phyloP scores from a whole-genome alignment of 257 asterid species.

The Osmanthus fragrans region DNA sequence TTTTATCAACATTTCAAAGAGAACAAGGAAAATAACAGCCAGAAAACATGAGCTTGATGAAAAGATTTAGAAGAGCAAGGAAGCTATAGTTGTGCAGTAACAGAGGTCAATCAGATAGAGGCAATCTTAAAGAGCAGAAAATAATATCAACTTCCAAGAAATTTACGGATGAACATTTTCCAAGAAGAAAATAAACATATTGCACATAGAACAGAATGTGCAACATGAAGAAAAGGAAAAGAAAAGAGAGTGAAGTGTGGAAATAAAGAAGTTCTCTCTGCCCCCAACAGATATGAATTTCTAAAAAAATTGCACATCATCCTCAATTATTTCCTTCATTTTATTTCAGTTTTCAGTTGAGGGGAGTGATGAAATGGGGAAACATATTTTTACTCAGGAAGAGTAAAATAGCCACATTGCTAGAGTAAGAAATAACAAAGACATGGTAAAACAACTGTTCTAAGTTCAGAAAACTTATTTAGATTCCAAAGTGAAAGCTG shows the following conservation, averaged over 20 bases:
- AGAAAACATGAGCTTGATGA: not conserved
- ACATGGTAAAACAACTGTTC: not conserved
- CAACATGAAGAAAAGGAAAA: not conserved
- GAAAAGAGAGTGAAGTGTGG: not conserved
- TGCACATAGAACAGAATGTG: too few relatives aligned
- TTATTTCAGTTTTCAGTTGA: not conserved
- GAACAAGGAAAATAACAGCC: not conserved
- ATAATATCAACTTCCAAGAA: not conserved
- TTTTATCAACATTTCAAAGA: not conserved
- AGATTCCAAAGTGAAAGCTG: not conserved
- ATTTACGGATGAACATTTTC: not conserved
- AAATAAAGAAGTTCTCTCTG: not conserved
- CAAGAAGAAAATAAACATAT: not conserved
- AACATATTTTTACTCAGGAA: not conserved
- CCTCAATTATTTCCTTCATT: not conserved
- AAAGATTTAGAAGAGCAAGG: not conserved
- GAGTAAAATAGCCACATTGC: not conserved
- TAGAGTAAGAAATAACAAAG: not conserved
- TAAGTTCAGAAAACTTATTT: not conserved
- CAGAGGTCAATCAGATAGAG: not conserved
- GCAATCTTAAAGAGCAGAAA: not conserved
- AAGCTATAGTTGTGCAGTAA: not conserved
- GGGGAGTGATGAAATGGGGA: not conserved
- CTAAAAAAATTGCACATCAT: not conserved
- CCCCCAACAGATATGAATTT: not conserved